A percentile compares a stretch with the other conserved stretches of the same genome.
Conservation (phyloP, 1,139 yeast species). For the Martiniozyma asiatica region DNA sequence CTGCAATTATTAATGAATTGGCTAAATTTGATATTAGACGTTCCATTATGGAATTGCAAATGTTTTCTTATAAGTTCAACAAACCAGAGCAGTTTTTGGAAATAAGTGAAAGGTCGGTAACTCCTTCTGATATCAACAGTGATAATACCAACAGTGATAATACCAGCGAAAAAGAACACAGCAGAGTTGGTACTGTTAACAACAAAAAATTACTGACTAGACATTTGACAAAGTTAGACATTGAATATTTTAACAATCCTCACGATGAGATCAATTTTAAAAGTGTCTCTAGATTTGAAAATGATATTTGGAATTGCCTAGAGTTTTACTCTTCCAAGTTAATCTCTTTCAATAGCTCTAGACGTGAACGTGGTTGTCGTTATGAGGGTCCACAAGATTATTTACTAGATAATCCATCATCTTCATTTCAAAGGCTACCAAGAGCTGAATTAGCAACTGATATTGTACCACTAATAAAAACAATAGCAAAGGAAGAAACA, state of each 20-base stretch:
- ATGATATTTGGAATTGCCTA: conserved; percentile 5
- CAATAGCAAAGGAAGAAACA: conserved; percentile 18
- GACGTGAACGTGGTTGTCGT: no score
- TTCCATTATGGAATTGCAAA: conserved; percentile 19
- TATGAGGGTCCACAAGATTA: no score
- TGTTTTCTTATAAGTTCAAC: conserved; percentile 18
- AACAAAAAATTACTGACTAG: no score
- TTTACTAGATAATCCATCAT: conserved; percentile 13
- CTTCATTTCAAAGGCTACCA: conserved; percentile 13
- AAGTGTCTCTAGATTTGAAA: not conserved
- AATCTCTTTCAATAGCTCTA: no score
- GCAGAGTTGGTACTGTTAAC: no score
- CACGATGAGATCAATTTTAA: not conserved
- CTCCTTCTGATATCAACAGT: no score
- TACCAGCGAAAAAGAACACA: no score
- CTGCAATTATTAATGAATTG: conserved; percentile 10
- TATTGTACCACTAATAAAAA: conserved; percentile 17
- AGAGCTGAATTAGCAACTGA: conserved; percentile 10
- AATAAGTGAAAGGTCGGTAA: no score
- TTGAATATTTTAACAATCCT: not conserved
- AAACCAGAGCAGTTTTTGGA: no score
- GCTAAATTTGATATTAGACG: conserved; percentile 14
- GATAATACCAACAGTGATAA: no score
- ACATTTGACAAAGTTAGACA: conserved; percentile 1
- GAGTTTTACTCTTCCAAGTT: conserved; percentile 19